Evolutionary conservation across 257 asterid genomes (phyloP).

Genomic region (Gardenia jasminoides): DNA sequence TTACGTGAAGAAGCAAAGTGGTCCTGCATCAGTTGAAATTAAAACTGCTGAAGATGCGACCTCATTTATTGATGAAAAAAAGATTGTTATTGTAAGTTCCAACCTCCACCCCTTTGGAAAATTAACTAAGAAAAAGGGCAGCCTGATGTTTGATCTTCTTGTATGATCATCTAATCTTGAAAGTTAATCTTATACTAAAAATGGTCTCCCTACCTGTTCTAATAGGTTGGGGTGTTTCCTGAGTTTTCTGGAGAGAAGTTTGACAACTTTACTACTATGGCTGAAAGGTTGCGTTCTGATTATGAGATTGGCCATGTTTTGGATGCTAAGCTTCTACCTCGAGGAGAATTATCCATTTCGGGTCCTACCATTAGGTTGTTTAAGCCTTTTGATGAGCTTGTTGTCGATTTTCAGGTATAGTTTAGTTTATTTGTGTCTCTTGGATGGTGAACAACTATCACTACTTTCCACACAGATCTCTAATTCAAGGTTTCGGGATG

Average conservation of each 20-base stretch:
- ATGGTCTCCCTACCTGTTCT: background rate
- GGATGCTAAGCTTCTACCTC: conserved; percentile 80
- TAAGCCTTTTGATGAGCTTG: conserved; percentile 93
- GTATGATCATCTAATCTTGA: background rate
- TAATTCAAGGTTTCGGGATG: conserved; percentile 16
- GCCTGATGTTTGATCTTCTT: background rate
- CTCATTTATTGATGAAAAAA: conserved; percentile 43
- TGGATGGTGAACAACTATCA: background rate
- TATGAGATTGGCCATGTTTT: conserved; percentile 71
- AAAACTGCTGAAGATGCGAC: conserved; percentile 63
- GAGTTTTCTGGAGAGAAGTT: conserved; percentile 86
- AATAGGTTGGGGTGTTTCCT: conserved; percentile 86
- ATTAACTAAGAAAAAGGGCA: background rate
- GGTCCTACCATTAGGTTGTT: conserved; percentile 85
- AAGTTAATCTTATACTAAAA: background rate
- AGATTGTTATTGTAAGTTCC: conserved; percentile 70
- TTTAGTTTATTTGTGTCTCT: background rate
- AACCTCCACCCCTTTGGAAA: background rate
- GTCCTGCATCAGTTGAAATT: conserved; percentile 74
- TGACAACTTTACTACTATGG: conserved; percentile 73
- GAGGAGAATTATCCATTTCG: conserved; percentile 66
- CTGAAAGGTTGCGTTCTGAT: conserved; percentile 83
- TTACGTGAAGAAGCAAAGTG: conserved; percentile 73
- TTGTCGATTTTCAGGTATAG: conserved; percentile 69
- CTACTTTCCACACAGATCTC: background rate